Percentiles rank a stretch among this genome's conserved stretches.
Evolutionary conservation across 495 filamentous ascomycete genomes (phyloP).

Genomic region (Trichoderma reesei): DNA sequence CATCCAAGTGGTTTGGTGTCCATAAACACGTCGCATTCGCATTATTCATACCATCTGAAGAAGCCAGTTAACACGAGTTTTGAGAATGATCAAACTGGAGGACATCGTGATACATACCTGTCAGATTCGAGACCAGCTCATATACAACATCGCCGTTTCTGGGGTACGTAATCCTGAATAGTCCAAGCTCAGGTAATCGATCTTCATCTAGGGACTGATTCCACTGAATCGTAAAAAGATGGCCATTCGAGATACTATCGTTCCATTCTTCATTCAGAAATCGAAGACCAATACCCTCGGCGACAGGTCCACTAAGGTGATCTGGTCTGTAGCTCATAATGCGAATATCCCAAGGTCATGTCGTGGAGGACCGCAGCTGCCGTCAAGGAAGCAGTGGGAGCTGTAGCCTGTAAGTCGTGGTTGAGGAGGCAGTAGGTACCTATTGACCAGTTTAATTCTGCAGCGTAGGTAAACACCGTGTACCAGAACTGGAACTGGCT

Average conservation of each 20-base stretch:
- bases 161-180: conserved; percentile 8
- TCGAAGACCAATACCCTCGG: background rate
- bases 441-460: too few species aligned
- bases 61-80: background rate
- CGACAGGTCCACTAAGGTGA: background rate
- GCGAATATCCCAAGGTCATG: background rate
- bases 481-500: background rate
- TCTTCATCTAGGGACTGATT: background rate
- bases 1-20: background rate
- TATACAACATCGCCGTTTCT: background rate
- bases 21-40: background rate
- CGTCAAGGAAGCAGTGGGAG: background rate
- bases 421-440: background rate
- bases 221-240: background rate
- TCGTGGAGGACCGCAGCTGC: background rate
- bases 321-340: background rate
- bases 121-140: conserved; percentile 8
- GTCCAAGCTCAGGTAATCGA: background rate
- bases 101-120: background rate
- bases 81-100: background rate
- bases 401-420: background rate
- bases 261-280: conserved; percentile 9
- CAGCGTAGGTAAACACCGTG: background rate
- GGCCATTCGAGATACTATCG: conserved; percentile 8
- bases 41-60: background rate